phyloP scores from a whole-genome alignment of 164 flowering plant species.

The Saururus chinensis region DNA sequence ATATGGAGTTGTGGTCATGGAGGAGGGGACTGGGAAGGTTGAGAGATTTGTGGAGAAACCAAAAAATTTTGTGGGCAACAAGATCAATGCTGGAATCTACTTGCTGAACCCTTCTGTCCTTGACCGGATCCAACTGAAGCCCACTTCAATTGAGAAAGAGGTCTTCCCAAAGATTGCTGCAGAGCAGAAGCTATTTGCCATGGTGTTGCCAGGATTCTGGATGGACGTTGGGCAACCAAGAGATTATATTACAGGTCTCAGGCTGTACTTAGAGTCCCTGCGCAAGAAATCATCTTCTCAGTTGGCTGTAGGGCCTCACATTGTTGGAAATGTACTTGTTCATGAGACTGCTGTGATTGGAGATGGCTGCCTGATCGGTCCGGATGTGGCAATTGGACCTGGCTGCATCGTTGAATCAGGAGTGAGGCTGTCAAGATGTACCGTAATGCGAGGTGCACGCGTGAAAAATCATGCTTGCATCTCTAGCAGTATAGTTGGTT shows the following conservation, averaged over 20 bases:
- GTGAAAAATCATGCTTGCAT: slow-evolving; percentile 8
- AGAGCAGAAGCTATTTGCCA: slow-evolving; percentile 13
- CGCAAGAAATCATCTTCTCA: slow-evolving; percentile 4
- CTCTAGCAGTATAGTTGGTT: slow-evolving; percentile 15
- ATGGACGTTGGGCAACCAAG: slow-evolving; percentile 20
- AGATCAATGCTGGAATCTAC: slow-evolving; percentile 21
- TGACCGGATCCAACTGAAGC: slow-evolving; percentile 9
- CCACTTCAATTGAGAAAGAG: slow-evolving; percentile 15
- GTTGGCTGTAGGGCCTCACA: slow-evolving; percentile 13
- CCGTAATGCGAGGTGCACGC: slow-evolving; percentile 13
- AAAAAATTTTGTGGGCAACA: slow-evolving; percentile 16
- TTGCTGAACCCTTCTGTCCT: slow-evolving; percentile 15
- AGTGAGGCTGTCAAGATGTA: slow-evolving; percentile 15
- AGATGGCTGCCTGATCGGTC: slow-evolving; percentile 16
- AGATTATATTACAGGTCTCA: slow-evolving; percentile 15
- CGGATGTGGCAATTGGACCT: slow-evolving; percentile 16
- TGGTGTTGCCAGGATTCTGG: slow-evolving; percentile 18
- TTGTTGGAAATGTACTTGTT: slow-evolving; percentile 15
- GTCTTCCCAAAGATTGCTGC: slow-evolving; percentile 15
- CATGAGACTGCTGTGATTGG: slow-evolving; percentile 12
- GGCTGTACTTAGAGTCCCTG: slow-evolving; percentile 14
- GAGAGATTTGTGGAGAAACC: slow-evolving; percentile 17
- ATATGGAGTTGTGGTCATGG: slow-evolving; percentile 19
- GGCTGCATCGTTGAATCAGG: slow-evolving; percentile 14
- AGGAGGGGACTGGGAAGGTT: slow-evolving; percentile 16